phyloP scores from a whole-genome alignment of 305 asterid species.

The Stenogyne calaminthoides region DNA sequence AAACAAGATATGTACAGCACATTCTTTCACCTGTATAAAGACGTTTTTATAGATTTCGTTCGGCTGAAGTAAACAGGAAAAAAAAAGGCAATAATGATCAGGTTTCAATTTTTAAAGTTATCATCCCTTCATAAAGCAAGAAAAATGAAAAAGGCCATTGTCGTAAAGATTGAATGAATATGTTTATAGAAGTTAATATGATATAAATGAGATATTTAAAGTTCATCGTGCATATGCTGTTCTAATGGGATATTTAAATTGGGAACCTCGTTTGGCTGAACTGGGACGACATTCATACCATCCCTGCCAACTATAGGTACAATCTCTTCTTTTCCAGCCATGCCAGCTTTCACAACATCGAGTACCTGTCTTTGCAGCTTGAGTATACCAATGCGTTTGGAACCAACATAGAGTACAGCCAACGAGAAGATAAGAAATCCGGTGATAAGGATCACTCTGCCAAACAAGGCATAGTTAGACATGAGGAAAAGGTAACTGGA shows the following conservation, averaged over 20 bases:
- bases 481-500: background rate
- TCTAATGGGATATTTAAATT: conserved; percentile 49
- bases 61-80: no score
- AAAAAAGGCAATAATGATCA: no score
- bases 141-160: background rate
- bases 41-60: background rate
- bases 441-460: conserved; percentile 65
- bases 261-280: conserved; percentile 47
- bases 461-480: conserved; percentile 26
- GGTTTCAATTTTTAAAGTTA: no score
- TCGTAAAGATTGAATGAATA: conserved; percentile 1
- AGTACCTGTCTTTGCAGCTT: conserved; percentile 78
- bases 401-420: conserved; percentile 93
- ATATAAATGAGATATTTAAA: conserved; percentile 37
- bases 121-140: background rate
- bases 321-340: conserved; percentile 52
- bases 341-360: conserved; percentile 75
- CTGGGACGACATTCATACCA: conserved; percentile 46
- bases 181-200: background rate
- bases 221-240: conserved; percentile 77
- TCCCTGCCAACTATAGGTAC: conserved; percentile 43
- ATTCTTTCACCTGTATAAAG: conserved; percentile 8
- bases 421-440: conserved; percentile 80
- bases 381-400: conserved; percentile 87
- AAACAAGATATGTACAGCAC: background rate